Conservation (phyloP, 2,329 filamentous ascomycete genomes). For the Phaeosphaeriaceae sp. region DNA sequence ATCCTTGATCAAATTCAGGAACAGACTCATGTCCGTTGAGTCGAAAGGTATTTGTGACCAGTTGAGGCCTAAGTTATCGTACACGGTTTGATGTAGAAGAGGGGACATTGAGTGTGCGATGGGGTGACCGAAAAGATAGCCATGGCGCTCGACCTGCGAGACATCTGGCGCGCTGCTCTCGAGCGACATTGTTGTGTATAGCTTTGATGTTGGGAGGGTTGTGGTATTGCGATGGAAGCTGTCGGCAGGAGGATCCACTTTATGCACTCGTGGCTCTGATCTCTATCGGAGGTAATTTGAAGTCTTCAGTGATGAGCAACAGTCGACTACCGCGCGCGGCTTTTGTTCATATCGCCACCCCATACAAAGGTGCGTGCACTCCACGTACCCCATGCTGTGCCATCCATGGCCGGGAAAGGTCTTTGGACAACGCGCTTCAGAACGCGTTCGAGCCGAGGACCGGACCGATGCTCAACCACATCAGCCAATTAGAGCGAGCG, state of each 20-base stretch:
- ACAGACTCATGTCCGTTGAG: conserved; percentile 53
- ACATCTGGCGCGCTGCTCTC: conserved; percentile 18
- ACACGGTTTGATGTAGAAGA: conserved; percentile 62
- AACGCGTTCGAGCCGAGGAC: conserved; percentile 2
- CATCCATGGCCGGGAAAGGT: conserved; percentile 16
- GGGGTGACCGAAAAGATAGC: conserved; percentile 64
- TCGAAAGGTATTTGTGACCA: conserved; percentile 61
- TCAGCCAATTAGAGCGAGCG: conserved; percentile 11
- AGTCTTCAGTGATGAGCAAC: background rate
- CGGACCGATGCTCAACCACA: background rate
- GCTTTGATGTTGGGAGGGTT: background rate
- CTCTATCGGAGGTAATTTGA: background rate
- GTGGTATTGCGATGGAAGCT: background rate
- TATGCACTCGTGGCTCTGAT: background rate
- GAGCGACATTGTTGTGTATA: conserved; percentile 18
- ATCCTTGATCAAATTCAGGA: conserved; percentile 59
- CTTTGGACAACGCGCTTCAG: conserved; percentile 11
- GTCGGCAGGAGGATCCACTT: background rate
- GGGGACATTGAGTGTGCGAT: conserved; percentile 65
- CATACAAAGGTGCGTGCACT: background rate
- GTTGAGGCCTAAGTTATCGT: conserved; percentile 57
- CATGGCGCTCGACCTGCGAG: conserved; percentile 51
- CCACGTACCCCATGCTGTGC: background rate
- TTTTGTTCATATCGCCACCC: background rate
- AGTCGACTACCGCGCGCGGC: background rate